Base-by-base conservation (phyloP, 345 rosid genomes). In the Rubroshorea leprosula region DNA sequence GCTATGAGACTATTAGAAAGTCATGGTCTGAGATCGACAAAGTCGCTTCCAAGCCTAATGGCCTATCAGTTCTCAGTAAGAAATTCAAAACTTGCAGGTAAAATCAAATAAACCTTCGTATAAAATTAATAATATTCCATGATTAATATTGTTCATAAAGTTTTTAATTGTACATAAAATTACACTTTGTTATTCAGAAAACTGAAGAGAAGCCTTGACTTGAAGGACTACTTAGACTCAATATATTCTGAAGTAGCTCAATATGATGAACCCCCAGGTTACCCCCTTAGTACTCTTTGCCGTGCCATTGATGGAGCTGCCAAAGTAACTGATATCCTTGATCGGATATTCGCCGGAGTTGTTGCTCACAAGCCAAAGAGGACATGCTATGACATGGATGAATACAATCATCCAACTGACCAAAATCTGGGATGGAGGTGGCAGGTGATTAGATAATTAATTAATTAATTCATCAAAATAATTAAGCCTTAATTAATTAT, bases 41-140 rank as follows among this genome's bases (percentile, higher is more conserved):
- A 60, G 49, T 82, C 53, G 89, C 91, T 50, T 68, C 83, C 4
- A 23, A 65, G 51, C 68, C 73, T 0, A 39, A 63, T 16, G 96
- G 94, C 46, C 81, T 80, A 4, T 62, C 71, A 2, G 39, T 65
- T 23, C 84, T 90, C 19, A 62, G 86, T 76, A 31, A 66, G 43
- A 81, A 53, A 63, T 90, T 90, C 79, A 78, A 70, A 63, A 83
- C 85, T 59, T 90, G 97, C 86, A 11, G 49, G 84, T 80, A 72
- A 54, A n/a, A 1, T 1, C 6, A n/a, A n/a, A 6, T 44, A 13
- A 44, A 35, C 41, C 11, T 10, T 14, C 6, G 4, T 44, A 13
- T 44, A 6, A 44, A 9, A 13, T 1, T n/a, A 13, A 1, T 1
- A 10, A 44, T 44, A 29, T 29, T 29, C 9, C 35, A 29, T 29